phyloP scores from a whole-genome alignment of 1,284 basidiomycete species.

The Trametes sp. region DNA sequence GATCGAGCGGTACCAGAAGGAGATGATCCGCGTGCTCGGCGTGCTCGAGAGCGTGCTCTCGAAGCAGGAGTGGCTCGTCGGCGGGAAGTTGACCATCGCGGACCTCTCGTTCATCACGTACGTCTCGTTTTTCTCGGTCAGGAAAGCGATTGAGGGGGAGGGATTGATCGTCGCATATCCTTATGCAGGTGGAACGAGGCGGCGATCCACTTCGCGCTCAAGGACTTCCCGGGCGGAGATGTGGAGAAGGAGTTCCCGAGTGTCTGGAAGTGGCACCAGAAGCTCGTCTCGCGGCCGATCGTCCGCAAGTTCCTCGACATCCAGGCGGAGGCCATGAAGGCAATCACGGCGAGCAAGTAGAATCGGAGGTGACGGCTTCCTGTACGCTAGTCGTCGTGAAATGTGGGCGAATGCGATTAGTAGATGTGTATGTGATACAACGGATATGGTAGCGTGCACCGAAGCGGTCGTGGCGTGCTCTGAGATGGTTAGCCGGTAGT shows the following conservation, averaged over 20 bases:
- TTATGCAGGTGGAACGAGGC: constrained; percentile 14
- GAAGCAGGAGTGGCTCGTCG: constrained; percentile 19
- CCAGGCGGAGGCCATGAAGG: not conserved
- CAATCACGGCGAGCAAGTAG: not conserved
- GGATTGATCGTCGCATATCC: too few species aligned
- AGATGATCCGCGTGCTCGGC: constrained; percentile 40
- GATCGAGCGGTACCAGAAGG: constrained; percentile 42
- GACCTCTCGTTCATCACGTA: constrained; percentile 28
- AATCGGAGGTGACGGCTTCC: not conserved
- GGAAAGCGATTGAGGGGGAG: too few species aligned
- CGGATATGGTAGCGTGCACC: not conserved
- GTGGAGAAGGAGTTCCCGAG: constrained; percentile 19
- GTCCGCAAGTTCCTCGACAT: not conserved
- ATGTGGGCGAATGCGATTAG: not conserved
- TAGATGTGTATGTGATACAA: not conserved
- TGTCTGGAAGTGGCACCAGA: constrained; percentile 16
- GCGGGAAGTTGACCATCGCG: constrained; percentile 28
- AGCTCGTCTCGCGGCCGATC: constrained; percentile 3
- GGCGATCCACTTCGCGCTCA: not conserved
- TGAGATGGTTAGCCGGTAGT: constrained; percentile 42
- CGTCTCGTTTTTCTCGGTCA: not conserved
- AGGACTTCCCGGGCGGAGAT: constrained; percentile 3
- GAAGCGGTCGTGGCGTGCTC: not conserved
- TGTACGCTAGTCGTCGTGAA: too few species aligned
- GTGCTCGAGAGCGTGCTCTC: constrained; percentile 39